Evolutionary conservation across 2,329 filamentous ascomycete genomes (phyloP), one percentile per base, ranked within the genome.

Genomic region (Paracorniculantispora psalliotae): DNA sequence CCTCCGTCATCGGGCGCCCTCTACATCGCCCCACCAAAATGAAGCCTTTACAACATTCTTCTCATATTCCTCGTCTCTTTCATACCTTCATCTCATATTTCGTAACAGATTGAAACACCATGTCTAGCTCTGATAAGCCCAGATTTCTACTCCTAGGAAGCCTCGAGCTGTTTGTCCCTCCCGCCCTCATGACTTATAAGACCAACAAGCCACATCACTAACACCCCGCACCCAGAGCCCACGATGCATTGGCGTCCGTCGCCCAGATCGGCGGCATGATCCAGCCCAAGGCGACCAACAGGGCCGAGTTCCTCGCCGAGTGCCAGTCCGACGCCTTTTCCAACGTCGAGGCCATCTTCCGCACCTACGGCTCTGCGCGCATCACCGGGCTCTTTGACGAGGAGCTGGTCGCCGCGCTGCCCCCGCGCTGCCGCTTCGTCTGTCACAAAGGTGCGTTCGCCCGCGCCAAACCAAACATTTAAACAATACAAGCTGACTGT

Each of bases 341-440:
- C 63, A 86, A 83, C 61, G 81, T 86, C 33, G 68, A 81, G 21
- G 86, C 82, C 39, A 80, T 82, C 28, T 94, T 89, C 73, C 84
- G 90, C 57, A 93, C 89, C 15, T 91, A 92, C 65, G 72, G 72
- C 47, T 90, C 86, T 33, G 76, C 82, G 44, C 68, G 67, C 13
- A 77, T 87, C 59, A 93, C 90, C 0, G 91, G 91, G 2, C 73
- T 76, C 21, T 75, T 94, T 62, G 89, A 96, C 69, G 79, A 79
- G 47, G 88, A 91, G 71, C 72, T 94, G n/a, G 73, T 92, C 37
- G 71, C 78, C 46, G 79, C 72, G 1, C 71, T 87, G 21, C 84
- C 84, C 4, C 63, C 69, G n/a, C 77, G 75, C 17, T 71, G 87
- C 46, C 75, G 75, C 61, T 87, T 82, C 66, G 74, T 88, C 63